Conservation (phyloP, 306 rosid genomes). For the Purshia tridentata region DNA sequence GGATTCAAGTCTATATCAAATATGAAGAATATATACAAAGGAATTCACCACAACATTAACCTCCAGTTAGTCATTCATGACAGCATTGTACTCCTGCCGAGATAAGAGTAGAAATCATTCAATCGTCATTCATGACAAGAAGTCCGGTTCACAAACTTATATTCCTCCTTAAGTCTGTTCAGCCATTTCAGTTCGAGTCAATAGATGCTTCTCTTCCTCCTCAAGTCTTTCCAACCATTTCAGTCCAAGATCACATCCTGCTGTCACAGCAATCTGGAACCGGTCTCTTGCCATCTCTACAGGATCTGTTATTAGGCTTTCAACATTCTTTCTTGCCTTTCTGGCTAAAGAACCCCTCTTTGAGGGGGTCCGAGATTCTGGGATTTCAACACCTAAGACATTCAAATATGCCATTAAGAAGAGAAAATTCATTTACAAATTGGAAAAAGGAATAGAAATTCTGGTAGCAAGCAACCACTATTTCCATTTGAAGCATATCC, state of each 20-base stretch:
- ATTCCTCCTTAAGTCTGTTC: neutral
- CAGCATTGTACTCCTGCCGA: neutral
- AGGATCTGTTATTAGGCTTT: slow-evolving; percentile 39
- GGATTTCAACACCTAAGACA: slow-evolving; percentile 68
- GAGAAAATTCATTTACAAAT: neutral
- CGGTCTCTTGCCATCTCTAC: slow-evolving; percentile 83
- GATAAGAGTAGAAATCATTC: neutral
- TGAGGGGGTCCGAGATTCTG: slow-evolving; percentile 47
- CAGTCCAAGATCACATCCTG: slow-evolving; percentile 85
- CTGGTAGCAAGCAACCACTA: slow-evolving; percentile 5
- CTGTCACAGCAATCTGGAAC: slow-evolving; percentile 75
- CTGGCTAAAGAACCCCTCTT: slow-evolving; percentile 46
- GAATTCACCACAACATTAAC: neutral
- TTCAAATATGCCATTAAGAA: slow-evolving; percentile 3
- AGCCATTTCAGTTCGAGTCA: neutral
- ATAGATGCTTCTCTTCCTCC: slow-evolving; percentile 67
- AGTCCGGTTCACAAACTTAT: neutral
- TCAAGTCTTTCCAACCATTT: slow-evolving; percentile 81
- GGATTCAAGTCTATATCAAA: neutral
- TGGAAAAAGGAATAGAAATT: neutral
- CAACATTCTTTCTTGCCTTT: slow-evolving; percentile 43
- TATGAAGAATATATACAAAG: neutral
- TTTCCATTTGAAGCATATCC: neutral
- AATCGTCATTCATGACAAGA: neutral
- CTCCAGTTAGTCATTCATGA: neutral